Conservation (phyloP, 1,284 basidiomycete genomes). For the Cutaneotrichosporon dermatis region DNA sequence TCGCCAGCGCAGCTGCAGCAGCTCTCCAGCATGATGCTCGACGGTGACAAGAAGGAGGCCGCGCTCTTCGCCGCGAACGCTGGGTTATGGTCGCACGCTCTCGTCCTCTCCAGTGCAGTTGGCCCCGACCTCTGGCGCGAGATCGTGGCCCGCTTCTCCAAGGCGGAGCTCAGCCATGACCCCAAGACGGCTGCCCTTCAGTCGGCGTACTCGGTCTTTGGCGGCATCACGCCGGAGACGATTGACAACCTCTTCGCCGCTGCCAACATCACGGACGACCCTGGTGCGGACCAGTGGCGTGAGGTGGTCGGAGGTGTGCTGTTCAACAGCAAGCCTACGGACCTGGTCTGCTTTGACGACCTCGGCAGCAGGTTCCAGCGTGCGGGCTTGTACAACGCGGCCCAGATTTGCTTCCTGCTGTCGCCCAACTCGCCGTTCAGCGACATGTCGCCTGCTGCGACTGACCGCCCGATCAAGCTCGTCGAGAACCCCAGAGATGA, state of each 20-base stretch:
- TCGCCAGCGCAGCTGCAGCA: slow-evolving; percentile 61
- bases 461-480: slow-evolving; percentile 36
- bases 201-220: slow-evolving; percentile 79
- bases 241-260: slow-evolving; percentile 36
- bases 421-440: slow-evolving; percentile 76
- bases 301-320: slow-evolving; percentile 82
- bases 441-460: slow-evolving; percentile 49
- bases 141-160: slow-evolving; percentile 78
- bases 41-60: slow-evolving; percentile 80
- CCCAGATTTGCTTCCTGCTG: slow-evolving; percentile 77
- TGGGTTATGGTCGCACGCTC: slow-evolving; percentile 90
- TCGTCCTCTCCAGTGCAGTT: slow-evolving; percentile 88
- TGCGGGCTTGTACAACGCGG: slow-evolving; percentile 74
- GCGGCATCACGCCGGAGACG: slow-evolving; percentile 53
- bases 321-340: slow-evolving; percentile 60
- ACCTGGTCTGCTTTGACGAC: slow-evolving; percentile 71
- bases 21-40: slow-evolving; percentile 71
- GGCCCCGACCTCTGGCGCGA: slow-evolving; percentile 93
- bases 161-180: slow-evolving; percentile 62
- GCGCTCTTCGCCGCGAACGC: slow-evolving; percentile 83
- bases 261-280: slow-evolving; percentile 36
- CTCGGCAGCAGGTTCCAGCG: slow-evolving; percentile 76
- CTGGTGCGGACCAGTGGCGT: slow-evolving; percentile 61
- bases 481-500: slow-evolving; percentile 34
- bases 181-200: slow-evolving; percentile 52